Conservation (phyloP, 805 yeast species). For the Scheffersomyces spartinae region DNA sequence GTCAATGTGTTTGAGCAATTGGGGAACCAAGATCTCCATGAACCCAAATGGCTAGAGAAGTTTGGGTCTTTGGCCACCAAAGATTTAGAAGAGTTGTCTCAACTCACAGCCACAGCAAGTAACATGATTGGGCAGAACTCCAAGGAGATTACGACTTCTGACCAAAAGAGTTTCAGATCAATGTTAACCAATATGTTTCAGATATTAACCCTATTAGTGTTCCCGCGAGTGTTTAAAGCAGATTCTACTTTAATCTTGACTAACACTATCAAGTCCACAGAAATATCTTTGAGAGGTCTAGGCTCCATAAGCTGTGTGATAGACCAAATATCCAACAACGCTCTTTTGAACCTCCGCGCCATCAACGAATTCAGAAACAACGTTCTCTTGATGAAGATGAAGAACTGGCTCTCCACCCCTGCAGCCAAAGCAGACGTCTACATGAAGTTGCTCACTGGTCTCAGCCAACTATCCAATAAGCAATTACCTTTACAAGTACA, state of each 20-base stretch:
- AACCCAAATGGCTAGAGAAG: conserved; percentile 13
- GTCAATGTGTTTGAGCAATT: conserved; percentile 8
- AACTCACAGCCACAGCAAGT: conserved; percentile 14
- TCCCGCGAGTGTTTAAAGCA: conserved; percentile 25
- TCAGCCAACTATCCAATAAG: no score
- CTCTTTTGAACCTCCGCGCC: conserved; percentile 46
- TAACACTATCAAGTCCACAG: conserved; percentile 52
- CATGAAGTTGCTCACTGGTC: conserved; percentile 17
- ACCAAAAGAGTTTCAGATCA: conserved; percentile 15
- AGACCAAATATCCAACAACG: conserved; percentile 51
- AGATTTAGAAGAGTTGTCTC: conserved; percentile 14
- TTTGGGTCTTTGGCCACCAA: conserved; percentile 10
- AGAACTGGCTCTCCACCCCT: conserved; percentile 22
- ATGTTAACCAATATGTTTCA: conserved; percentile 24
- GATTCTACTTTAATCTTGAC: conserved; percentile 31
- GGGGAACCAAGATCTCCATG: conserved; percentile 6
- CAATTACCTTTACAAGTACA: no score
- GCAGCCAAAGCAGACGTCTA: conserved; percentile 17
- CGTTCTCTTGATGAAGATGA: conserved; percentile 20
- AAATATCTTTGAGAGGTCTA: conserved; percentile 51
- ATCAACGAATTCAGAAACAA: conserved; percentile 27
- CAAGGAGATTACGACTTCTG: conserved; percentile 4
- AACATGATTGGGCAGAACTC: conserved; percentile 16
- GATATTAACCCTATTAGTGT: conserved; percentile 20
- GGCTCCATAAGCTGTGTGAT: conserved; percentile 34